Evolutionary conservation across 495 filamentous ascomycete species (phyloP).

Genomic region (Oidiodendron maius): DNA sequence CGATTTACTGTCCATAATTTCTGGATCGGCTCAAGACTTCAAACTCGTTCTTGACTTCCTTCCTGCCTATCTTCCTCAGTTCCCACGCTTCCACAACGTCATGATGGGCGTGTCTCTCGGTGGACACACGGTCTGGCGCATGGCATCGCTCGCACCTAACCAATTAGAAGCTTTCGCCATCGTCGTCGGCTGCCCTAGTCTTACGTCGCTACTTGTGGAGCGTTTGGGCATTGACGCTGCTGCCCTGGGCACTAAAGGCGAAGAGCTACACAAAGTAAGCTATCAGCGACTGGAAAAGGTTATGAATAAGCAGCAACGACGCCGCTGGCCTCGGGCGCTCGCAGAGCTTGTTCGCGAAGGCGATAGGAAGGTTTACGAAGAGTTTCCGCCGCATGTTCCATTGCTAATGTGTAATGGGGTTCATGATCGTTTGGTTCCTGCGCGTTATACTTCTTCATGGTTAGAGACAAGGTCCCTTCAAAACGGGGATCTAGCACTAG

Average conservation of each 20-base stretch:
- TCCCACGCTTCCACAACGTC: conserved; percentile 14
- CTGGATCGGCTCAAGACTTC: conserved; percentile 16
- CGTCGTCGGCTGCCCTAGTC: conserved; percentile 15
- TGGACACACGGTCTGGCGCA: conserved; percentile 11
- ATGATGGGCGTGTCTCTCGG: conserved; percentile 16
- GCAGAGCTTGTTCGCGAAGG: conserved; percentile 10
- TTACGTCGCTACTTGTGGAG: conserved; percentile 14
- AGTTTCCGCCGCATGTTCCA: conserved; percentile 13
- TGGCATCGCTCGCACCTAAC: conserved; percentile 5
- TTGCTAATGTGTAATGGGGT: conserved; percentile 13
- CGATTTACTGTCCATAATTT: conserved; percentile 12
- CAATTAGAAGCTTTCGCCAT: conserved; percentile 14
- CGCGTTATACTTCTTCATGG: conserved; percentile 10
- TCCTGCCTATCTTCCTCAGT: conserved; percentile 16
- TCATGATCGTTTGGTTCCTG: conserved; percentile 11
- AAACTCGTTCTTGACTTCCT: conserved; percentile 18
- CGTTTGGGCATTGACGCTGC: conserved; percentile 13
- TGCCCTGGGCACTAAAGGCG: not conserved
- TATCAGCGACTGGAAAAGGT: conserved; percentile 8
- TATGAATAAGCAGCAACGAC: conserved; percentile 11
- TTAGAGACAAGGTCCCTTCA: conserved; percentile 6
- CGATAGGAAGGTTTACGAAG: conserved; percentile 13
- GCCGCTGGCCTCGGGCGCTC: conserved; percentile 8
- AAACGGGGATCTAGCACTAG: not conserved
- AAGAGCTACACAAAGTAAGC: conserved; percentile 4